These are phyloP conservation scores for Parsonsia alboflavescens DNA, from an alignment of 257 asterid species.

Conservation along the genomic window DNA sequence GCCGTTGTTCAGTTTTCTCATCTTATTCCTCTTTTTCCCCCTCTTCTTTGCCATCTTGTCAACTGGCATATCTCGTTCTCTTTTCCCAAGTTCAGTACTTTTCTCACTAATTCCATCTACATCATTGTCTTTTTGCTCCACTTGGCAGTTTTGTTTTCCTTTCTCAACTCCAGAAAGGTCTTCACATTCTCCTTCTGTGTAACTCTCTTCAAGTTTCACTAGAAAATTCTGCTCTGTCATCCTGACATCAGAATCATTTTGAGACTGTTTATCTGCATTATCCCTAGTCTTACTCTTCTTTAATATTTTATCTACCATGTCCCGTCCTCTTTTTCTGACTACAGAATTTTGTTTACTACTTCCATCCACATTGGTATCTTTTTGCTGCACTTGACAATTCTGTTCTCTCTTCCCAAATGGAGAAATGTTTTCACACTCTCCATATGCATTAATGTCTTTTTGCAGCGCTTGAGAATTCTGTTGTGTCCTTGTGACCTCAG, in stretches of 20 bases:
- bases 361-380: not conserved
- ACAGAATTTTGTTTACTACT: not conserved
- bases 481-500: not conserved
- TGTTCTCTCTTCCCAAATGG: conserved; percentile 1
- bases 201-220: not conserved
- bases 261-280: not conserved
- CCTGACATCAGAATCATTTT: not conserved
- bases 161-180: not conserved
- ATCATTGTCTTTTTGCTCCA: not conserved
- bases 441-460: not conserved
- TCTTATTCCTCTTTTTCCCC: not conserved
- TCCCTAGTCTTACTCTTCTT: not conserved
- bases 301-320: not conserved
- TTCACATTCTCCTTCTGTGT: not conserved
- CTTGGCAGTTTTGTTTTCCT: not conserved
- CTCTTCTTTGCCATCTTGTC: not conserved
- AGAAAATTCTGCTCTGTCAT: not conserved
- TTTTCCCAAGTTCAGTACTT: not conserved
- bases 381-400: not conserved
- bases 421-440: conserved; percentile 1
- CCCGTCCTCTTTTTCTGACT: not conserved
- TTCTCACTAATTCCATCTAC: not conserved
- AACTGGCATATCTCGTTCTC: not conserved
- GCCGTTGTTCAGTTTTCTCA: conserved; percentile 7
- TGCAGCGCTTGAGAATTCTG: not conserved